Evolutionary conservation across 176 grass and related monocot genomes (phyloP).

Genomic region (Ampelocalamus luodianensis): DNA sequence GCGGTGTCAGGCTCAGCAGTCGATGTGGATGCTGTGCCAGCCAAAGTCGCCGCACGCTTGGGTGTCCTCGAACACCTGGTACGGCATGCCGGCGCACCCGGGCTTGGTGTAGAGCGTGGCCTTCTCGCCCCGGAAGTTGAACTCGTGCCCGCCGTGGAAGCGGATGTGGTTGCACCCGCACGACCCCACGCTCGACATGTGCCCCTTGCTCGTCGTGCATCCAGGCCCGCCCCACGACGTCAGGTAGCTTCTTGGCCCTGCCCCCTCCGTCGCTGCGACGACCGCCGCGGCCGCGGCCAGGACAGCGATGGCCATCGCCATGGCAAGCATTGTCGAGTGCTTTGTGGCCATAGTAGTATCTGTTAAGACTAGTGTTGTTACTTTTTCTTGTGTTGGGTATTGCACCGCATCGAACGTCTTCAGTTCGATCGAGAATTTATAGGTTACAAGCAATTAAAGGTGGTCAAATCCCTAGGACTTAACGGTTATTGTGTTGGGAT

Average conservation of each 20-base stretch:
- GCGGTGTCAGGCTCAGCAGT: background rate
- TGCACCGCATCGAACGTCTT: background rate
- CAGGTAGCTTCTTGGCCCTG: slow-evolving; percentile 37
- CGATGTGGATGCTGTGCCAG: slow-evolving; percentile 42
- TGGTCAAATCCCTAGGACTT: background rate
- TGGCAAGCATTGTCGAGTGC: background rate
- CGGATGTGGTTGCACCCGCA: slow-evolving; percentile 31
- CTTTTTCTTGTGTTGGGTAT: background rate
- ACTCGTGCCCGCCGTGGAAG: slow-evolving; percentile 34
- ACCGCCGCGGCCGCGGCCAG: background rate
- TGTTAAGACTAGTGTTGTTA: background rate
- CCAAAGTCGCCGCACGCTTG: slow-evolving; percentile 36
- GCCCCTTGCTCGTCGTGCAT: background rate
- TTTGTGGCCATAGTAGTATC: background rate
- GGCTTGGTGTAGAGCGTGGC: slow-evolving; percentile 26
- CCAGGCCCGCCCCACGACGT: slow-evolving; percentile 30
- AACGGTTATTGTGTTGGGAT: background rate
- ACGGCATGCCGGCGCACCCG: slow-evolving; percentile 23
- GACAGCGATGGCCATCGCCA: background rate
- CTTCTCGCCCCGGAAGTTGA: slow-evolving; percentile 47
- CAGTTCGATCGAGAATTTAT: background rate
- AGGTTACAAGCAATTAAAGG: background rate
- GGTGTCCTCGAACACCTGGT: slow-evolving; percentile 47
- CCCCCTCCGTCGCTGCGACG: background rate
- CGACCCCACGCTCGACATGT: slow-evolving; percentile 21